These are phyloP conservation scores for Immersiporthe knoxdaviesiana DNA, from an alignment of 2,329 filamentous ascomycete species.

Conservation along the genomic window DNA sequence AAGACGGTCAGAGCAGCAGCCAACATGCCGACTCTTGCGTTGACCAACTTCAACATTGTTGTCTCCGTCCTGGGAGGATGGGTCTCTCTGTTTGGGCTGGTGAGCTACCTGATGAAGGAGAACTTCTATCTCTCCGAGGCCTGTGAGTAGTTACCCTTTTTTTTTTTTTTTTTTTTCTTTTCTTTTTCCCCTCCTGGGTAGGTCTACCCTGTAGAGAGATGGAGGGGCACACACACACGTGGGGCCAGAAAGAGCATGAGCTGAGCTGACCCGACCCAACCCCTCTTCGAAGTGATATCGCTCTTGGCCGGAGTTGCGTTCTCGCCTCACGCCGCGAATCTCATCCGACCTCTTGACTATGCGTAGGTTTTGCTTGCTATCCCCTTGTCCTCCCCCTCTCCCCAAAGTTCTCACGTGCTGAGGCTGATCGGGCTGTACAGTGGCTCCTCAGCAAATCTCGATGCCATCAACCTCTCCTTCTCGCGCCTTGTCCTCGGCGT, in stretches of 20 bases:
- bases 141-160: constrained; percentile 57
- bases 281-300: constrained; percentile 69
- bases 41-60: constrained; percentile 81
- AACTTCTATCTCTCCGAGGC: constrained; percentile 90
- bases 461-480: constrained; percentile 80
- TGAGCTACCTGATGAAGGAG: constrained; percentile 89
- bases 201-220: background rate
- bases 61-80: constrained; percentile 82
- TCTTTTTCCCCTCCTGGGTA: too few relatives aligned
- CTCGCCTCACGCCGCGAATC: constrained; percentile 76
- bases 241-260: background rate
- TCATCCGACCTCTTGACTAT: constrained; percentile 77
- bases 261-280: background rate
- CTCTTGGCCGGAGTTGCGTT: constrained; percentile 78
- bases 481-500: constrained; percentile 85
- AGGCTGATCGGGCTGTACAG: constrained; percentile 29
- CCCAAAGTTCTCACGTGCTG: background rate
- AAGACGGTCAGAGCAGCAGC: background rate
- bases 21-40: constrained; percentile 46
- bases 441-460: constrained; percentile 59
- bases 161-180: too few relatives aligned
- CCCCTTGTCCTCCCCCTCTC: background rate
- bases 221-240: too few relatives aligned
- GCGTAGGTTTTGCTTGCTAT: constrained; percentile 44
- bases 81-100: constrained; percentile 85